phyloP scores from a whole-genome alignment of 371 early-diverging fungal species.

The Lichtheimia ornata region DNA sequence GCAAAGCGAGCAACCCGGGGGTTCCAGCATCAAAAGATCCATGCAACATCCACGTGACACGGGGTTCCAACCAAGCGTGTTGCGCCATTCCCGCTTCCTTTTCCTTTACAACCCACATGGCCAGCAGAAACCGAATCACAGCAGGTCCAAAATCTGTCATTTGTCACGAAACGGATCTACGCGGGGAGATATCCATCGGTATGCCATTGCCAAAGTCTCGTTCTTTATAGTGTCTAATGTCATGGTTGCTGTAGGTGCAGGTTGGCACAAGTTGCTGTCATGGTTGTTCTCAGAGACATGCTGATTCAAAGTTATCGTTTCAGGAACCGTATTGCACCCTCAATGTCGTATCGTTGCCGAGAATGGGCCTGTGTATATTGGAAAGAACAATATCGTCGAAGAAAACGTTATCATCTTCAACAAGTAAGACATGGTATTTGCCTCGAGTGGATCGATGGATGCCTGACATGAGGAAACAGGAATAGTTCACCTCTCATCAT shows the following conservation, averaged over 20 bases:
- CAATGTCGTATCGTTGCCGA: slow-evolving; percentile 73
- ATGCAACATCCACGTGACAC: no score
- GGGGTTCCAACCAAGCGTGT: no score
- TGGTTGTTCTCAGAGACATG: no score
- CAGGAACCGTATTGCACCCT: slow-evolving; percentile 77
- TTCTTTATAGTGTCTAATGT: not conserved
- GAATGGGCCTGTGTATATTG: slow-evolving; percentile 73
- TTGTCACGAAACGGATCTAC: slow-evolving; percentile 66
- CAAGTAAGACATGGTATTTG: slow-evolving; percentile 44
- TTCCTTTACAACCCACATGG: not conserved
- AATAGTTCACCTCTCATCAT: slow-evolving; percentile 60
- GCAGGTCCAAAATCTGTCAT: slow-evolving; percentile 60
- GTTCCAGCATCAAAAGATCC: no score
- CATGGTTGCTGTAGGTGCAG: slow-evolving; percentile 13
- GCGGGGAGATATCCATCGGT: slow-evolving; percentile 66
- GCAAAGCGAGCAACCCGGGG: no score
- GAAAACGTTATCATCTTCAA: slow-evolving; percentile 76
- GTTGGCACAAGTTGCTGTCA: slow-evolving; percentile 1
- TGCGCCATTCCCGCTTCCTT: no score
- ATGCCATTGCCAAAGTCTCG: slow-evolving; percentile 5
- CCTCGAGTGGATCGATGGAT: not conserved
- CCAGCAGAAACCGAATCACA: slow-evolving; percentile 43
- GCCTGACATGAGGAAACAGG: slow-evolving; percentile 17
- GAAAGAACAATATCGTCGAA: slow-evolving; percentile 74
- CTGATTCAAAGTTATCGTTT: not conserved